phyloP scores from a whole-genome alignment of 1,284 basidiomycete species.

The Flammula alnicola region DNA sequence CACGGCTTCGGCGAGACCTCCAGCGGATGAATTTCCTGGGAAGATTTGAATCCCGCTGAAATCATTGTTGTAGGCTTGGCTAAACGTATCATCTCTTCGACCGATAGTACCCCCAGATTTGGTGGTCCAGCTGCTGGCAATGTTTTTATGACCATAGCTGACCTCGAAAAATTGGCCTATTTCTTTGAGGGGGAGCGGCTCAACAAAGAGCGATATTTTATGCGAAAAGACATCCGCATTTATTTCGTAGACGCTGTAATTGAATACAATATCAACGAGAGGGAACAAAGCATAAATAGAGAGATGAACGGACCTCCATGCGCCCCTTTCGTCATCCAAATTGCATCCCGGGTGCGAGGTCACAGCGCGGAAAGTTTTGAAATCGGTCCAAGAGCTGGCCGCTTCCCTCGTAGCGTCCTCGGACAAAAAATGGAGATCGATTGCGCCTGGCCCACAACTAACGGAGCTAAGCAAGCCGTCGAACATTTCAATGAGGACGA shows the following conservation, averaged over 20 bases:
- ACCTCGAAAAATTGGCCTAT: constrained; percentile 1
- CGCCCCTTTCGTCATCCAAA: neutral
- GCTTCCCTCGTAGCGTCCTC: neutral
- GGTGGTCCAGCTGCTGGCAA: neutral
- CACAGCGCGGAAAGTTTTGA: neutral
- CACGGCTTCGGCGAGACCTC: neutral
- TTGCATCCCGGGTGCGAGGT: constrained; percentile 11
- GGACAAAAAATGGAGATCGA: neutral
- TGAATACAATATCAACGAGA: too few relatives aligned
- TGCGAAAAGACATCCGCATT: too few relatives aligned
- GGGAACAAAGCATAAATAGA: too few relatives aligned
- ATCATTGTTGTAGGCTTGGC: neutral
- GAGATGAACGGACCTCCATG: constrained; percentile 7
- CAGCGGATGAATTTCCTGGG: neutral
- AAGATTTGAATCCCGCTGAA: constrained; percentile 7
- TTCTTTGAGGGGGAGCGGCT: constrained; percentile 1
- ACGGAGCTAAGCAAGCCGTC: neutral
- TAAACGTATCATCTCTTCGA: neutral
- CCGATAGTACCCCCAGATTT: neutral
- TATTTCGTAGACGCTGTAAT: too few relatives aligned
- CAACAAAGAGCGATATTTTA: neutral
- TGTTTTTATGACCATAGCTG: neutral
- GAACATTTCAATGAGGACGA: neutral
- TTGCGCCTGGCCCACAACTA: neutral
- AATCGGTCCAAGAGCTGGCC: neutral